A percentile compares a stretch with the other conserved stretches of the same genome.
phyloP scores from a whole-genome alignment of 2,329 filamentous ascomycete genomes.

The Thermoascus crustaceus region DNA sequence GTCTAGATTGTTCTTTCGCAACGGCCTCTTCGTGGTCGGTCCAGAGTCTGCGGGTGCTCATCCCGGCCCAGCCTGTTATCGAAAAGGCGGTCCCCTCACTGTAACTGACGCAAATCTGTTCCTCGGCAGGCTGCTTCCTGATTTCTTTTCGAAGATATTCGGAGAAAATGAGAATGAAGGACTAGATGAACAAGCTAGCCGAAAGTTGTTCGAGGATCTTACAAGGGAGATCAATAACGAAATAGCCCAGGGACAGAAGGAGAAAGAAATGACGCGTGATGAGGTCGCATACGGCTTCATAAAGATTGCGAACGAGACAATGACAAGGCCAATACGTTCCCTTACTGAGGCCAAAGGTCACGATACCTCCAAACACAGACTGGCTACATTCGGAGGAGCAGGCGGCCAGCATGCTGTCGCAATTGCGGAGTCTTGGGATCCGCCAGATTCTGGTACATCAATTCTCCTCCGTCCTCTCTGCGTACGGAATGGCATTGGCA shows the following conservation, averaged over 20 bases:
- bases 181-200: slow-evolving; percentile 67
- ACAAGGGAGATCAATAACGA: slow-evolving; percentile 72
- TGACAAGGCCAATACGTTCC: slow-evolving; percentile 49
- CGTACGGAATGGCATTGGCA: slow-evolving; percentile 84
- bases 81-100: slow-evolving; percentile 81
- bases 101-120: slow-evolving; percentile 90
- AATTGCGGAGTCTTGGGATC: slow-evolving; percentile 75
- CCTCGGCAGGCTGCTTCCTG: slow-evolving; percentile 74
- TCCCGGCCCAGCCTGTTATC: slow-evolving; percentile 84
- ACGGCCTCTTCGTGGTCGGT: slow-evolving; percentile 84
- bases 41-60: slow-evolving; percentile 88
- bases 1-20: slow-evolving; percentile 53
- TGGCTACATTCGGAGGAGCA: slow-evolving; percentile 83
- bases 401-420: slow-evolving; percentile 89
- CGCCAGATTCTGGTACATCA: slow-evolving; percentile 73
- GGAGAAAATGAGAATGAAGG: slow-evolving; percentile 81
- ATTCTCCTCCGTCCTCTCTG: slow-evolving; percentile 82
- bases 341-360: slow-evolving; percentile 69
- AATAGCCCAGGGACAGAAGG: slow-evolving; percentile 45
- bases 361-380: slow-evolving; percentile 73
- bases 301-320: slow-evolving; percentile 82
- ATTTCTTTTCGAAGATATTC: slow-evolving; percentile 96
- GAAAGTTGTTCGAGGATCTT: slow-evolving; percentile 65
- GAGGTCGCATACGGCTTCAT: slow-evolving; percentile 84
- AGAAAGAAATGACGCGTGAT: slow-evolving; percentile 60